phyloP scores from a whole-genome alignment of 2,329 filamentous ascomycete genomes.

The Neoarthrinium moseri region DNA sequence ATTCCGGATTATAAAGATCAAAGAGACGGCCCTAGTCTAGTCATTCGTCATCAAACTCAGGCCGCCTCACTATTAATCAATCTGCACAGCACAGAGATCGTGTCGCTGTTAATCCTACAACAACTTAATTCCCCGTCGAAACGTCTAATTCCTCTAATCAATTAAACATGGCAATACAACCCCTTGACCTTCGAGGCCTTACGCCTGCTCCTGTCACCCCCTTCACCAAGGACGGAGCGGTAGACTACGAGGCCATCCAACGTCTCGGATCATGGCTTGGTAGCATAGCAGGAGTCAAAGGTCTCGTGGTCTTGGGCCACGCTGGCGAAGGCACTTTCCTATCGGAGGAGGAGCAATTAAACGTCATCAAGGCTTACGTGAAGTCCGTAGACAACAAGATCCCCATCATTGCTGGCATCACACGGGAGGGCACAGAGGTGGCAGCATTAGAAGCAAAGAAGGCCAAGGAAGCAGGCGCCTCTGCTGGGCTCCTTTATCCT shows the following conservation, averaged over 20 bases:
- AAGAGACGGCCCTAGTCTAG: too few species aligned
- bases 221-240: slow-evolving; percentile 44
- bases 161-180: slow-evolving; percentile 19
- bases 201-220: slow-evolving; percentile 51
- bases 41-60: too few species aligned
- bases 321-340: slow-evolving; percentile 54
- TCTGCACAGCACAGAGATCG: not conserved
- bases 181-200: slow-evolving; percentile 46
- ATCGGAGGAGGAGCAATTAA: slow-evolving; percentile 45
- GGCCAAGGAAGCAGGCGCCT: slow-evolving; percentile 47
- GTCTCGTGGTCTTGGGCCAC: slow-evolving; percentile 52
- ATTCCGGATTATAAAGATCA: too few species aligned
- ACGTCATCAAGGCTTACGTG: slow-evolving; percentile 51
- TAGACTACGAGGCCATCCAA: slow-evolving; percentile 52
- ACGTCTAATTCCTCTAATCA: not conserved
- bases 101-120: not conserved
- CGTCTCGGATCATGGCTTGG: slow-evolving; percentile 52
- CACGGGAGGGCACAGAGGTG: slow-evolving; percentile 50
- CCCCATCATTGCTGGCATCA: slow-evolving; percentile 53
- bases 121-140: not conserved
- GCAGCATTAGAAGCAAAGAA: slow-evolving; percentile 50
- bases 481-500: slow-evolving; percentile 50
- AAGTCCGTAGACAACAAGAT: slow-evolving; percentile 48
- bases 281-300: slow-evolving; percentile 49
- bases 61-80: too few species aligned